Evolutionary conservation across 805 yeast genomes (phyloP), one percentile per base, ranked within the genome.

Genomic region (Tetrapisispora iriomotensis): DNA sequence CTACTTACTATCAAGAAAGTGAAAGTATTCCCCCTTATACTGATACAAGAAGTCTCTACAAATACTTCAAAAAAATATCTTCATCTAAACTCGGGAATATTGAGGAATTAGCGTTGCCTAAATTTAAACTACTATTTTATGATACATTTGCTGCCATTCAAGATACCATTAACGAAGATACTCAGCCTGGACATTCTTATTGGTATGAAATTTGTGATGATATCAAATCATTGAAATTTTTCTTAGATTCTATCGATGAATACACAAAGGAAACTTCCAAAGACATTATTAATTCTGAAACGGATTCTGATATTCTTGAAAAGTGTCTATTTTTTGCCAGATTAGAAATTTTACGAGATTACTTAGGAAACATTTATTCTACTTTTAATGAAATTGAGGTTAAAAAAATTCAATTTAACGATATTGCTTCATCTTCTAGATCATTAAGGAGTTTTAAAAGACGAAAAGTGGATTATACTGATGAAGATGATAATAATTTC

Each of bases 311-410:
- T 33, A 15, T 33, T 15, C 22, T 21, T 33, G 29, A 33, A 10
- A 14, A 33, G 17, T 33, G 36, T 33, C 14, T 23, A 14, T 33
- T 15, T 17, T 33, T n/a, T 17, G 44, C 43, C 6, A 46, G 42
- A 32, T 19, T 51, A 30, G 31, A 42, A 15, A 40, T 47, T 7
- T 34, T 53, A 21, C 43, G 40, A 15, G 53, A 50, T 14, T 50
- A 47, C 33, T 26, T 53, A n/a, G 22, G 36, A 2, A 44, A 45
- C 17, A 27, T 49, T 22, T 42, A 41, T 17, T 42, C 37, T 36
- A 64, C 85, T 26, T 67, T 83, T 47, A 47, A 61, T n/a, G 84
- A 79, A 53, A 82, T 67, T 57, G 83, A 79, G 60, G 66, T 68
- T 44, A 66, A 86, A 51, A 73, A 72, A 55, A 77, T 82, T 10